A percentile compares a stretch with the other conserved stretches of the same genome.
Conservation (phyloP, 495 filamentous ascomycete genomes). For the Penicillium taxi region DNA sequence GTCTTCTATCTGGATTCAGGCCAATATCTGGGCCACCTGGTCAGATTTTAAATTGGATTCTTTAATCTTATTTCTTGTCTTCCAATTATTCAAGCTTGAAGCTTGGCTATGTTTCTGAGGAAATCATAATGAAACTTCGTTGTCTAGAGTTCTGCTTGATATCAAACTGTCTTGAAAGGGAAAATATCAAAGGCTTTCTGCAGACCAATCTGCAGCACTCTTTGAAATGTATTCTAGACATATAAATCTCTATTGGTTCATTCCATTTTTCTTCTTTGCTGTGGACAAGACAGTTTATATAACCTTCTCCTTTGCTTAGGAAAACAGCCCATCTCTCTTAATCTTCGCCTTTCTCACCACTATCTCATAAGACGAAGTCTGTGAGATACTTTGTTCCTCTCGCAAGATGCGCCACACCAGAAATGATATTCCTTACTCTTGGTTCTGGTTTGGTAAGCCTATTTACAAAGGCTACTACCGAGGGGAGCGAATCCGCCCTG, state of each 20-base stretch:
- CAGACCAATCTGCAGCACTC: background rate
- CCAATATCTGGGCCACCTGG: background rate
- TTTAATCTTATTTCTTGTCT: background rate
- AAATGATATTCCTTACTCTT: conserved; percentile 3
- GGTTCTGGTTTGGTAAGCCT: conserved; percentile 19
- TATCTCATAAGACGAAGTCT: background rate
- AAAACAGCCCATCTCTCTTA: background rate
- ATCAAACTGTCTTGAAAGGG: background rate
- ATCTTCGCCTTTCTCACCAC: background rate
- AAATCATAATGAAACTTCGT: too few species aligned
- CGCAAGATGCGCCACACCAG: background rate
- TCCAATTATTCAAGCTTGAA: background rate
- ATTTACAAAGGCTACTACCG: conserved; percentile 8
- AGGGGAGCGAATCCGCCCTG: conserved; percentile 3
- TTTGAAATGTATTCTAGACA: background rate
- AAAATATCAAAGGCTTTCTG: background rate
- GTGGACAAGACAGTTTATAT: conserved; percentile 4
- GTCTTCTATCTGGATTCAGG: conserved; percentile 1
- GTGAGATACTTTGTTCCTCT: background rate
- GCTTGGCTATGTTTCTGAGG: too few species aligned
- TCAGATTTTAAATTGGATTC: background rate
- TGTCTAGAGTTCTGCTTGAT: background rate
- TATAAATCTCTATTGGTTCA: conserved; percentile 4
- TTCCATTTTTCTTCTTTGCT: conserved; percentile 5
- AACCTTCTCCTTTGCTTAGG: background rate